Base-by-base conservation (phyloP, 768 basidiomycete genomes). In the Tylopilus intermedius region DNA sequence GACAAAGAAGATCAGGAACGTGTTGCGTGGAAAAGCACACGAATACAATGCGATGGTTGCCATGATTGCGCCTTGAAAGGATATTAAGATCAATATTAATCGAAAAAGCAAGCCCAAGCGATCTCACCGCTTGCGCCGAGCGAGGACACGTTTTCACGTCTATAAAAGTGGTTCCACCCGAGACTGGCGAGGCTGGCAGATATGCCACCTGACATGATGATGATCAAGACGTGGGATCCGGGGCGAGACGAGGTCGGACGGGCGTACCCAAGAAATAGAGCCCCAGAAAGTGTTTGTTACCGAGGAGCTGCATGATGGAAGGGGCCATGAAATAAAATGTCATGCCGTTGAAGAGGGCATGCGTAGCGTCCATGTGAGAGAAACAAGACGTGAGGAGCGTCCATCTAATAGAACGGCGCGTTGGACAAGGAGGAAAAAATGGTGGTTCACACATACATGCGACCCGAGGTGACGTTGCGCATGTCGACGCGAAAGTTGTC, bases 241-340 rank as follows among this genome's bases (percentile, higher is more conserved):
- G 35, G 8, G 10, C 26, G 44, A 51, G 29, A 32, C 18, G 9
- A 40, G 0, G 32, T 3, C 24, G 33, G 30, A 51, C 15, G 35
- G 48, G 68, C 78, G 18, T 47, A 82, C 88, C 82, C 63, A 84
- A 77, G 51, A 92, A 71, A 65, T 93, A 93, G n/a, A 92, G 75
- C 9, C 71, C 71, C 4, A 90, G 64, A 66, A 92, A 92, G 15
- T 76, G 76, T 9, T 77, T 71, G 60, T 80, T 83, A 0, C 88
- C 88, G 10, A 92, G 74, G 42, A 84, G 69, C 15, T 69, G 60
- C 26, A 91, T 74, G 44, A 88, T 81, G 3, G 80, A 68, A 1
- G 76, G 80, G 0, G 83, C 86, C 78, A 90, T 81, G 71, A 87
- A 91, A 68, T 76, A 89, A 68, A 81, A 88, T 0, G 85, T 82